A percentile compares a stretch with the other conserved stretches of the same genome.
Evolutionary conservation across 495 filamentous ascomycete species (phyloP).

Genomic region (Aspergillus haitiensis): DNA sequence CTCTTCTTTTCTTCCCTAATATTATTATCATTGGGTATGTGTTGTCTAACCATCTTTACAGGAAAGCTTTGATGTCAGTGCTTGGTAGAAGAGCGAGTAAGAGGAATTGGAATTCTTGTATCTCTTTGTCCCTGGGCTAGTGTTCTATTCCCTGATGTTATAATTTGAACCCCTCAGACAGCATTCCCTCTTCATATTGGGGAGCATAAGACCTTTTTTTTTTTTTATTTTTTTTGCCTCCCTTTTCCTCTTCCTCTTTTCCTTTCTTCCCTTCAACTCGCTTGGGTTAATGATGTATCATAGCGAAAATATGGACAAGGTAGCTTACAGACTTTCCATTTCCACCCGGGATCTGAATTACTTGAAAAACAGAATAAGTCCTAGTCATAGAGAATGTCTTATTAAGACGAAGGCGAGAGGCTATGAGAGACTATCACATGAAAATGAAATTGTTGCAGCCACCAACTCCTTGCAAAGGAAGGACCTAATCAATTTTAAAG

Average conservation of each 20-base stretch:
- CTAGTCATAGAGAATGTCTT: too few relatives aligned
- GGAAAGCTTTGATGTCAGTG: conserved; percentile 78
- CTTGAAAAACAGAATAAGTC: too few relatives aligned
- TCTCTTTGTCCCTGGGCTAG: conserved; percentile 1
- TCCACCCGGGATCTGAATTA: too few relatives aligned
- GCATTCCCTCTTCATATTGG: too few relatives aligned
- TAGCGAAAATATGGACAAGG: conserved; percentile 5
- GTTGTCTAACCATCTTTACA: conserved; percentile 32
- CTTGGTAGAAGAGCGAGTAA: conserved; percentile 54
- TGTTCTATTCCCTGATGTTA: conserved; percentile 16
- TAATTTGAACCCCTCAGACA: conserved; percentile 11
- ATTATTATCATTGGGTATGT: not conserved
- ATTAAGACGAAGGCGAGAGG: too few relatives aligned
- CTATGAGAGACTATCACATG: too few relatives aligned
- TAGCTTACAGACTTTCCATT: too few relatives aligned
- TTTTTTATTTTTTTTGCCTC: too few relatives aligned
- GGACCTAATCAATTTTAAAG: too few relatives aligned
- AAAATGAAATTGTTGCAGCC: too few relatives aligned
- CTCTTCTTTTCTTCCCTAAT: not conserved
- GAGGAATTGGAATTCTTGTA: not conserved
- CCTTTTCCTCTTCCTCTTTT: not conserved
- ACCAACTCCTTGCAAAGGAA: too few relatives aligned
- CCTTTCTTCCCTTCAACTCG: not conserved
- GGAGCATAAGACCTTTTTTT: too few relatives aligned
- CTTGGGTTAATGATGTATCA: conserved; percentile 23